Evolutionary conservation across 192 early-diverging fungal genomes (phyloP).

Genomic region (Dimargaris cristalligena): DNA sequence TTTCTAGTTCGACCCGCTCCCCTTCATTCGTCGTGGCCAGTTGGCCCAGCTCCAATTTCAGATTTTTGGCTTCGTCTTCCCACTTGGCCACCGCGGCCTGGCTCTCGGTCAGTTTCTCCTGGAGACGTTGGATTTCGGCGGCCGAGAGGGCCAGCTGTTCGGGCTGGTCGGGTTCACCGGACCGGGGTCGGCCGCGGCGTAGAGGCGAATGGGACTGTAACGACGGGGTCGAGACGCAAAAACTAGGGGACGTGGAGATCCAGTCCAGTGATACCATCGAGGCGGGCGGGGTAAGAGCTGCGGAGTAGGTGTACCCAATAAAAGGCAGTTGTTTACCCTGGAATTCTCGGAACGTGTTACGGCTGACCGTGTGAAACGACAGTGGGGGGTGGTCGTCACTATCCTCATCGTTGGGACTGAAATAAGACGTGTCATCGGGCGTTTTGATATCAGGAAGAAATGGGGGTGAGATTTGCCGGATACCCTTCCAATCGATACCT

Average conservation of each 20-base stretch:
- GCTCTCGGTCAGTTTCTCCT: not conserved
- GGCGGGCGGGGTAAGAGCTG: not conserved
- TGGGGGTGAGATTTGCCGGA: constrained; percentile 49
- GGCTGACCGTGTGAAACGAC: constrained; percentile 26
- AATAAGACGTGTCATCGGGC: constrained; percentile 78
- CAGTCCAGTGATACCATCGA: constrained; percentile 2
- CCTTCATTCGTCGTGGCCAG: not conserved
- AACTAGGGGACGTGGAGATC: not conserved
- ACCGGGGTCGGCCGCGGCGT: not conserved
- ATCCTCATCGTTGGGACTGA: constrained; percentile 64
- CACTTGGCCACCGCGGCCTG: not conserved
- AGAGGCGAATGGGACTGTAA: not conserved
- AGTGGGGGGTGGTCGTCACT: constrained; percentile 30
- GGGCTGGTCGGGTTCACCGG: not conserved
- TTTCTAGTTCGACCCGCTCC: not conserved
- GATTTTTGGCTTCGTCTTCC: not conserved
- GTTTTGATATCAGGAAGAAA: constrained; percentile 76
- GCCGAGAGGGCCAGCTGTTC: too few species aligned
- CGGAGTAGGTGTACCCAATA: constrained; percentile 62
- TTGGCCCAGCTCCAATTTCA: not conserved
- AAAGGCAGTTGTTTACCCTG: constrained; percentile 69
- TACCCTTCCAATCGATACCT: constrained; percentile 90
- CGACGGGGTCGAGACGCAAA: constrained; percentile 5
- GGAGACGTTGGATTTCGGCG: not conserved
- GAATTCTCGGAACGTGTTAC: constrained; percentile 38